Evolutionary conservation across 2,329 filamentous ascomycete genomes (phyloP).

Genomic region (Myriangium duriaei): DNA sequence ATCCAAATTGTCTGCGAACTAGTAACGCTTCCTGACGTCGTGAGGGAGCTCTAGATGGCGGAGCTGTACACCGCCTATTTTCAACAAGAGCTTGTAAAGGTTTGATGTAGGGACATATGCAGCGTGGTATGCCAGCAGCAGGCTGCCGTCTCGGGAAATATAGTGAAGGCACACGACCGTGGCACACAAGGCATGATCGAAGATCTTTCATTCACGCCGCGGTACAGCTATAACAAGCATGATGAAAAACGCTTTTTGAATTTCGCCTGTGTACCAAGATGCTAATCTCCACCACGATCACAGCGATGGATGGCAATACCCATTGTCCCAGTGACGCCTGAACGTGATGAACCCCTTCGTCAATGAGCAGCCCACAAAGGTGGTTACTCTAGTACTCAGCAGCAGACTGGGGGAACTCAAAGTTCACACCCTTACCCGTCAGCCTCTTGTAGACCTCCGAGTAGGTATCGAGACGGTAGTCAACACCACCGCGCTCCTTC

Average conservation of each 20-base stretch:
- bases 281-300: background rate
- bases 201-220: too few relatives aligned
- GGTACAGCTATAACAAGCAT: too few relatives aligned
- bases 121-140: too few relatives aligned
- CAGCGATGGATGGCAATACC: background rate
- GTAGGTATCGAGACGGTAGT: conserved; percentile 99
- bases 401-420: conserved; percentile 90
- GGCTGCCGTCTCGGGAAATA: too few relatives aligned
- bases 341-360: background rate
- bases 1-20: too few relatives aligned
- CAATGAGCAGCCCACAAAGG: background rate
- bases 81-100: too few relatives aligned
- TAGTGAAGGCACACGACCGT: too few relatives aligned
- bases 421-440: conserved; percentile 90
- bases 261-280: background rate
- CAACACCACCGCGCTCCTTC: conserved; percentile 98
- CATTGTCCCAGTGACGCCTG: background rate
- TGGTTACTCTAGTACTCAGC: conserved; percentile 61
- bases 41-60: too few relatives aligned
- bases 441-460: conserved; percentile 98
- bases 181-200: too few relatives aligned
- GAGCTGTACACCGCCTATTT: too few relatives aligned
- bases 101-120: too few relatives aligned
- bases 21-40: too few relatives aligned
- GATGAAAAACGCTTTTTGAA: background rate